Evolutionary conservation across 2,329 filamentous ascomycete species (phyloP), one percentile per base, ranked within the genome.

Genomic region (Colletotrichum lupini): DNA sequence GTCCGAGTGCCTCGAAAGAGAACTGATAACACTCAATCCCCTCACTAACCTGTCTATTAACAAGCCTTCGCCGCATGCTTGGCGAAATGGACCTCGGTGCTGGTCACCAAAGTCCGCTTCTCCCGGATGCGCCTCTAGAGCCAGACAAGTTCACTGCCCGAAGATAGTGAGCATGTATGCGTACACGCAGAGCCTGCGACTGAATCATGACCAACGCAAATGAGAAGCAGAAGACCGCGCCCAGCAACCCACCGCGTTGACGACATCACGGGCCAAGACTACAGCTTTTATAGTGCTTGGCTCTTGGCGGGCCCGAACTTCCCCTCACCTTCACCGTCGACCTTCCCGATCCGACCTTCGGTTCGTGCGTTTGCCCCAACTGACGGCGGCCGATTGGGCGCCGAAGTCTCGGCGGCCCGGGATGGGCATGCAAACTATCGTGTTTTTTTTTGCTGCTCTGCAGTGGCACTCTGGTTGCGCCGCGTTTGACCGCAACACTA

Each of bases 261-360:
- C 37, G 61, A 37, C 46, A 63, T 73, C 59, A 70, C 35, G 60
- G 35, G 26, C 67, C 55, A 66, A 49, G 70, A 3, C 59, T 35
- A 46, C 42, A 26, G 30, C 16, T 70, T 52, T 30, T 30, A 66
- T 52, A 52, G 28, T 59, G 66, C 67, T 73, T 70, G 70, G 70
- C 70, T 70, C 72, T 74, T 74, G 72, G 72, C 72, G 49, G 49
- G 9, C 58, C 68, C 49, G 61, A 42, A 24, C 42, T 72, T 72
- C 72, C 72, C 72, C 72, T 67, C 68, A 67, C 24, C 35, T 58
- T 26, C 22, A 30, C 52, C 52, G 26, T 67, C 52, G 68, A 74
- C 72, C 72, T 74, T 74, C 72, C 72, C 57, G 61, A 74, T 74
- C 37, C 58, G 57, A 74, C 37, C 62, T 57, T 67, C 52, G 46